Base-by-base conservation (phyloP, 1,139 yeast genomes). In the Zygosaccharomyces sapae region DNA sequence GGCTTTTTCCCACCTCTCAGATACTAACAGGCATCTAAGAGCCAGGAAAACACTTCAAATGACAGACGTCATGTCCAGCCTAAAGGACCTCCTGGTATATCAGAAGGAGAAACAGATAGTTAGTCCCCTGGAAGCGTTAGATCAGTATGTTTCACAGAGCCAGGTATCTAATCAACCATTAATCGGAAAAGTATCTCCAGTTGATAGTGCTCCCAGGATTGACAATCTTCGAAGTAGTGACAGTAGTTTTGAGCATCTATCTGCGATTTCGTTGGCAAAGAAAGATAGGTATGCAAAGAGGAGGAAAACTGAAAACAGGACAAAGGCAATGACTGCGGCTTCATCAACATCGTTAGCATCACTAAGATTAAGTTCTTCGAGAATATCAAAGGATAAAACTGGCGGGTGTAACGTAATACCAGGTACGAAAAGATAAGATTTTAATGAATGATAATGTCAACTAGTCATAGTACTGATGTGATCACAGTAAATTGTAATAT, bases 1-100 rank as follows among this genome's bases (percentile, higher is more conserved):
- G 38, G 75, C 72, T 4, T 73, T 71, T 55, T 62, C 68, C 33
- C 66, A 65, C 31, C 60, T 73, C 50, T 69, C 79, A 19, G 71
- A 77, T 46, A 78, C 77, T 52, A 95, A 95, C 0, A 66, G 84
- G n/a, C 79, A 78, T 44, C 81, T 77, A 41, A 73, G 74, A 31
- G 81, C 86, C 2, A 75, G 85, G 79, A 70, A 90, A 45, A 72
- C 82, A 30, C 66, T 86, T 68, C 92, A 86, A 63, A 77, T 86
- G 3, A 77, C 88, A 40, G 94, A 86, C 65, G 83, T 45, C 7
- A 46, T 46, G 50, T 46, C 47, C 8, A 44, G 46, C 5, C 39
- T 50, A 16, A 38, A 46, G 9, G 46, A 44, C 16, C 35, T 50
- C 16, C 25, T 46, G 5, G 48, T 56, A 3, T 61, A 53, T 44